Conservation (phyloP, 2,329 filamentous ascomycete species). For the Aspergillus niger region DNA sequence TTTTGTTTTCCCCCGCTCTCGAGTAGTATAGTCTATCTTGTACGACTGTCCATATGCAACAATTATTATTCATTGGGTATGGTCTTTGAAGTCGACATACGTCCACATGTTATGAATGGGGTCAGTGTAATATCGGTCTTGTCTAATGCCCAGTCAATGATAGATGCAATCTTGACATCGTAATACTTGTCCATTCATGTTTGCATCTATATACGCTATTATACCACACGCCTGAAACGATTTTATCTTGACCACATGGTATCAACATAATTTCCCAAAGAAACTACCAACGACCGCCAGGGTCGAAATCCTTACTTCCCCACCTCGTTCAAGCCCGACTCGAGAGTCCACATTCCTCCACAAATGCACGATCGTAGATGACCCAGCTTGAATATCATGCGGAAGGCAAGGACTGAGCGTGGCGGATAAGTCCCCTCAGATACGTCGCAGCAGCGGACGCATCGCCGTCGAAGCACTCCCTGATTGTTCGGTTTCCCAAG, state of each 20-base stretch:
- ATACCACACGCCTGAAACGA: neutral
- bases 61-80: too few relatives aligned
- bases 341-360: conserved; percentile 44
- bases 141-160: too few relatives aligned
- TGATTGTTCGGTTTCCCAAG: conserved; percentile 8
- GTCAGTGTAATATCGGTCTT: too few relatives aligned
- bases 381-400: conserved; percentile 41
- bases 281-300: conserved; percentile 11
- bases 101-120: too few relatives aligned
- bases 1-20: too few relatives aligned
- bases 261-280: neutral
- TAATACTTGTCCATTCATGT: neutral
- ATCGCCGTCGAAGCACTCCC: conserved; percentile 45
- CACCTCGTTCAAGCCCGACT: conserved; percentile 24
- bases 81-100: too few relatives aligned
- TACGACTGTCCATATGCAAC: too few relatives aligned
- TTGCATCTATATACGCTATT: neutral
- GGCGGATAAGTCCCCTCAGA: conserved; percentile 61
- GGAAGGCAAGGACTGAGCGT: conserved; percentile 38
- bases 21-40: too few relatives aligned
- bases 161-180: neutral
- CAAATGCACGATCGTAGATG: conserved; percentile 43
- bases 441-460: conserved; percentile 64
- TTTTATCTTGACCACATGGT: neutral
- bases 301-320: neutral